A percentile compares a stretch with the other conserved stretches of the same genome.
These are phyloP conservation scores for Trichosporon asahii DNA, from an alignment of 1,284 basidiomycete species.

Conservation along the genomic window DNA sequence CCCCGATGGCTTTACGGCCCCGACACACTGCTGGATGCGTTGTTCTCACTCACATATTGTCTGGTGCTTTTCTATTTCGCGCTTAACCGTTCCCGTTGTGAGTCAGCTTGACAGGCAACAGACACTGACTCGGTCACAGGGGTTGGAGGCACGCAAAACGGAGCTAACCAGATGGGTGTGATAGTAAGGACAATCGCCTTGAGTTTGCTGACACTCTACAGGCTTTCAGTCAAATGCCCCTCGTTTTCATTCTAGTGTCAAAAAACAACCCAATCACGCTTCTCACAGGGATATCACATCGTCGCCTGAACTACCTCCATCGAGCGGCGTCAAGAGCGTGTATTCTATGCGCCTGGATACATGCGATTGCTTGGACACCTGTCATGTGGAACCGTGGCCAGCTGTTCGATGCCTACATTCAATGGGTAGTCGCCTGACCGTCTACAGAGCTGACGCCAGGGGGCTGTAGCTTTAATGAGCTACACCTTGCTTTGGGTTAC, in stretches of 20 bases:
- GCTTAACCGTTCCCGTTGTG: conserved; percentile 25
- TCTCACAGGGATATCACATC: conserved; percentile 51
- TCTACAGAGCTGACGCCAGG: conserved; percentile 18
- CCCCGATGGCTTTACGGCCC: conserved; percentile 37
- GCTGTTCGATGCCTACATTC: conserved; percentile 25
- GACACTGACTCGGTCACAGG: neutral
- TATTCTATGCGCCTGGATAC: conserved; percentile 43
- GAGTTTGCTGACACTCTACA: conserved; percentile 12
- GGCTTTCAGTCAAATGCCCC: conserved; percentile 46
- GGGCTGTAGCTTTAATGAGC: conserved; percentile 36
- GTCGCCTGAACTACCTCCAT: conserved; percentile 54
- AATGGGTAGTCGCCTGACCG: conserved; percentile 20
- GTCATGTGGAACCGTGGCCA: conserved; percentile 25
- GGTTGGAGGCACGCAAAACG: conserved; percentile 16
- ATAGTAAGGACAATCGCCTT: conserved; percentile 19
- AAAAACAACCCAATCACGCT: conserved; percentile 52
- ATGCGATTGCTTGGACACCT: conserved; percentile 36
- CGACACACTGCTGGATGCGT: conserved; percentile 31
- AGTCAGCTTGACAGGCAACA: neutral
- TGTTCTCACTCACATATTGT: conserved; percentile 30
- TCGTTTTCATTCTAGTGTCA: conserved; percentile 48
- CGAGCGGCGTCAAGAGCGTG: conserved; percentile 47
- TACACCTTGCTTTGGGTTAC: conserved; percentile 55
- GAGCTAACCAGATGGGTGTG: conserved; percentile 34
- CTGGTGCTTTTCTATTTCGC: conserved; percentile 16